A percentile compares a stretch with the other conserved stretches of the same genome.
phyloP scores from a whole-genome alignment of 2,329 filamentous ascomycete genomes.

The Hyphodiscus sp. region DNA sequence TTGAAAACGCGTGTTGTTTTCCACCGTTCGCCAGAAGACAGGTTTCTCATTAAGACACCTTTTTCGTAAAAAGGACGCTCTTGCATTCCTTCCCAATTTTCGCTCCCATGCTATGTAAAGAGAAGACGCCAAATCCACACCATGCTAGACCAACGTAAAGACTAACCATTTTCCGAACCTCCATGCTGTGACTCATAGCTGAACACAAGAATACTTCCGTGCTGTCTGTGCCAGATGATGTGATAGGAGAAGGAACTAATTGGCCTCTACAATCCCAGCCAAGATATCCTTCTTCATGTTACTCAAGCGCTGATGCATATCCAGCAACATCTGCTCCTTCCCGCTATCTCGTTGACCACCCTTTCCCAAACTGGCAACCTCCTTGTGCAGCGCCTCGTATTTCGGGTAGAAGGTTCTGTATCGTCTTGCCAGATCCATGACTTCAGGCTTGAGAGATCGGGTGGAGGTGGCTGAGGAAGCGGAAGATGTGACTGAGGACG shows the following conservation, averaged over 20 bases:
- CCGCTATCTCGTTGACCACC: constrained; percentile 40
- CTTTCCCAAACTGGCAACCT: constrained; percentile 39
- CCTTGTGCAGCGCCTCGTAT: constrained; percentile 50
- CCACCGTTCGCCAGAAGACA: too few relatives aligned
- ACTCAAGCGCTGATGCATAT: constrained; percentile 48
- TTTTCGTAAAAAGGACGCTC: neutral
- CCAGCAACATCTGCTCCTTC: constrained; percentile 44
- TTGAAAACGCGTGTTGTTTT: too few relatives aligned
- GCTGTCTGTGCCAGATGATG: neutral
- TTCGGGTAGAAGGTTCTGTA: constrained; percentile 52
- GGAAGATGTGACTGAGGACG: constrained; percentile 25
- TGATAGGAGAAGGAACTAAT: neutral
- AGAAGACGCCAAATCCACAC: neutral
- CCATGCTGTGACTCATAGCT: too few relatives aligned
- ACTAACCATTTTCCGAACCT: too few relatives aligned
- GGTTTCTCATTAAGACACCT: too few relatives aligned
- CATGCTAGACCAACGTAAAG: too few relatives aligned
- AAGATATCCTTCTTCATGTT: constrained; percentile 52
- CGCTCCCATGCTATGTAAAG: neutral
- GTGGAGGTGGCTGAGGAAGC: constrained; percentile 19
- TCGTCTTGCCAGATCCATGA: constrained; percentile 46
- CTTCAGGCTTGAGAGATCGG: constrained; percentile 38
- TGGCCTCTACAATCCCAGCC: constrained; percentile 18
- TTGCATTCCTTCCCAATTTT: neutral
- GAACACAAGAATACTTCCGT: too few relatives aligned